Conservation (phyloP, 176 grass and related monocot species). For the Carex cristatella region DNA sequence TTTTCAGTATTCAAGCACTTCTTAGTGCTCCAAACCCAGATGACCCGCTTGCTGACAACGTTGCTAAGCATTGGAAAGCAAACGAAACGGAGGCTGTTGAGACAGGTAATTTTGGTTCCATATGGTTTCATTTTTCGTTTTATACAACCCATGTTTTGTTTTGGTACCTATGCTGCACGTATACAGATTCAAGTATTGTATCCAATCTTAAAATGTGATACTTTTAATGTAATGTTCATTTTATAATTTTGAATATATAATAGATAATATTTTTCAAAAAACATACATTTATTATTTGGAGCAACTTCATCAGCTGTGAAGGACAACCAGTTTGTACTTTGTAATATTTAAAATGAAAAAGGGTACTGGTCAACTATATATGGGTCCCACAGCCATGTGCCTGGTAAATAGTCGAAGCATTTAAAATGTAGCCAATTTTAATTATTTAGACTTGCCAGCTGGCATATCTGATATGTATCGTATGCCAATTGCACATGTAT, state of each 20-base stretch:
- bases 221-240: neutral
- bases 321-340: neutral
- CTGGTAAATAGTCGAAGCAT: neutral
- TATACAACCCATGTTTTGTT: neutral
- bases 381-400: neutral
- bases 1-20: no score
- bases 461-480: neutral
- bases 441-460: neutral
- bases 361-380: neutral
- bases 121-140: neutral
- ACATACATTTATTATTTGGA: neutral
- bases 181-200: neutral
- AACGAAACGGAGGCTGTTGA: conserved; percentile 95
- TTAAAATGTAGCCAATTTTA: neutral
- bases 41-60: conserved; percentile 94
- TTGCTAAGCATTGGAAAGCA: conserved; percentile 97
- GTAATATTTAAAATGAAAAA: neutral
- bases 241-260: neutral
- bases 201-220: neutral
- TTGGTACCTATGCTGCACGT: neutral
- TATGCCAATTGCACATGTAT: neutral
- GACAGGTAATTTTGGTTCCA: conserved; percentile 49
- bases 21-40: conserved; percentile 99
- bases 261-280: neutral
- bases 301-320: neutral